These are phyloP conservation scores for Penicillium sp. DNA, from an alignment of 2,329 filamentous ascomycete genomes.

Conservation along the genomic window DNA sequence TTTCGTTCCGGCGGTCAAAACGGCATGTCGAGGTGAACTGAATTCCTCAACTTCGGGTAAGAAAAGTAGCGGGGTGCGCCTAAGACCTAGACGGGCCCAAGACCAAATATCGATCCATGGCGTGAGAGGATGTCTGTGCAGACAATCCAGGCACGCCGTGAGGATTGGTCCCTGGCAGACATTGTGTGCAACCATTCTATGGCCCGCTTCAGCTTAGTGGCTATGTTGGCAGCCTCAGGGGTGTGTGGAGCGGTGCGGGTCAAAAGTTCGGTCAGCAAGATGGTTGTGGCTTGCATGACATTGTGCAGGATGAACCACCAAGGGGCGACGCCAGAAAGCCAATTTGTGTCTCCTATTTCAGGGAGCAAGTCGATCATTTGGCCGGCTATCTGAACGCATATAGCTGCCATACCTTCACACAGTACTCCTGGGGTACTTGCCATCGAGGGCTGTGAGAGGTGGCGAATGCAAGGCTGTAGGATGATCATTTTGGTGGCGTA, in stretches of 20 bases:
- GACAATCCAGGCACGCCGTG: constrained; percentile 37
- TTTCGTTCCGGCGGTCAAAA: not conserved
- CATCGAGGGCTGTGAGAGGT: constrained; percentile 31
- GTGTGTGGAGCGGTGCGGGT: constrained; percentile 35
- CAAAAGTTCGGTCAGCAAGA: constrained; percentile 43
- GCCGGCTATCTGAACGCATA: constrained; percentile 41
- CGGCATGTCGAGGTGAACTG: not conserved
- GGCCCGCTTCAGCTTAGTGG: constrained; percentile 36
- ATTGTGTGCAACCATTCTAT: constrained; percentile 40
- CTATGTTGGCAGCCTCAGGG: constrained; percentile 27
- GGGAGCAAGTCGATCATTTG: constrained; percentile 39
- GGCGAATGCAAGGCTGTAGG: constrained; percentile 46
- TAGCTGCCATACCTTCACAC: constrained; percentile 36
- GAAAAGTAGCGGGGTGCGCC: too few relatives aligned
- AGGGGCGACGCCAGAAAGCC: constrained; percentile 34
- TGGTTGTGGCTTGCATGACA: constrained; percentile 42
- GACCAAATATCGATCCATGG: constrained; percentile 18
- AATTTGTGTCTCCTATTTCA: constrained; percentile 32
- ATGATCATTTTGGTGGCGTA: constrained; percentile 47
- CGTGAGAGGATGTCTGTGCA: constrained; percentile 30
- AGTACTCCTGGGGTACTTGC: constrained; percentile 29
- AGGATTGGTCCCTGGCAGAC: constrained; percentile 35
- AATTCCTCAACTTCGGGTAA: too few relatives aligned
- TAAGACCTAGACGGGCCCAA: not conserved
- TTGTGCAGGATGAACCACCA: constrained; percentile 48